Conservation (phyloP, 2,329 filamentous ascomycete genomes). For the Neocatenulostroma microsporum region DNA sequence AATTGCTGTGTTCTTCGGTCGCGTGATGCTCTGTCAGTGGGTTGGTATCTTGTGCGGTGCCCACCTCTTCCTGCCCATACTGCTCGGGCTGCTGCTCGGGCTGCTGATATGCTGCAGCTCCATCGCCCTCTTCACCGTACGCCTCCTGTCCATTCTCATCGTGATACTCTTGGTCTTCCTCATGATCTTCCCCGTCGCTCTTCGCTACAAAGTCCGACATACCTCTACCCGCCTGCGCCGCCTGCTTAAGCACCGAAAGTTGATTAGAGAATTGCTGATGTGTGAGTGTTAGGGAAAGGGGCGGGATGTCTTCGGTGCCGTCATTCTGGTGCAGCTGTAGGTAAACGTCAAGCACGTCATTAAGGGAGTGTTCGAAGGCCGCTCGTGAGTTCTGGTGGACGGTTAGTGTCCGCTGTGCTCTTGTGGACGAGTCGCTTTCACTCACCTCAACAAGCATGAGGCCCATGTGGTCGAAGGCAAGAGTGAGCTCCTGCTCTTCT, state of each 20-base stretch:
- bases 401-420: slow-evolving; percentile 10
- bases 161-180: slow-evolving; percentile 5
- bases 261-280: slow-evolving; percentile 49
- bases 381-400: slow-evolving; percentile 41
- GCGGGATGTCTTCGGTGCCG: slow-evolving; percentile 45
- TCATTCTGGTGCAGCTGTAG: slow-evolving; percentile 53
- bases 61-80: slow-evolving; percentile 1
- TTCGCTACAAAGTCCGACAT: slow-evolving; percentile 40
- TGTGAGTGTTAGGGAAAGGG: slow-evolving; percentile 49
- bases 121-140: slow-evolving; percentile 7
- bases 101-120: no score
- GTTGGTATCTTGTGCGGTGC: neutral
- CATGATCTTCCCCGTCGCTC: slow-evolving; percentile 10
- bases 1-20: slow-evolving; percentile 3
- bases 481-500: slow-evolving; percentile 50
- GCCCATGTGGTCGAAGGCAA: slow-evolving; percentile 49
- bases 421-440: slow-evolving; percentile 6
- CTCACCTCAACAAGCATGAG: slow-evolving; percentile 53
- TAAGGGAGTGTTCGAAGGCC: slow-evolving; percentile 44
- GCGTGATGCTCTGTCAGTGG: neutral
- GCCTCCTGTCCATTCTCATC: slow-evolving; percentile 12
- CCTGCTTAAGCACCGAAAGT: slow-evolving; percentile 45
- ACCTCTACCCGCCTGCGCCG: slow-evolving; percentile 51
- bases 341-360: slow-evolving; percentile 53
- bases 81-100: neutral